Evolutionary conservation across 495 filamentous ascomycete species (phyloP).

Genomic region (Lophiostoma macrostomum): DNA sequence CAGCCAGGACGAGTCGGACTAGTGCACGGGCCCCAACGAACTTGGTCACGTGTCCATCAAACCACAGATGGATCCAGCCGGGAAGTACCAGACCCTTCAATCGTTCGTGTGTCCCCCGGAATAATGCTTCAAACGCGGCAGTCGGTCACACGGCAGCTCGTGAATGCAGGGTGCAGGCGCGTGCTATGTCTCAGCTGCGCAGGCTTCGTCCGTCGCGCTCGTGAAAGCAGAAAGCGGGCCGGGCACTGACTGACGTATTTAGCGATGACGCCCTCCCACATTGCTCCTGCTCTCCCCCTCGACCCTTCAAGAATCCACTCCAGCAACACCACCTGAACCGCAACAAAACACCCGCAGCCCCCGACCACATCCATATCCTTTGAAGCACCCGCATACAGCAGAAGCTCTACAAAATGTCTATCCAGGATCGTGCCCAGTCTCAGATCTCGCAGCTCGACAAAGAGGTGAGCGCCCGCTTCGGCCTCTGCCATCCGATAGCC

Average conservation of each 20-base stretch:
- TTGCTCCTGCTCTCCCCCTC: slow-evolving; percentile 7
- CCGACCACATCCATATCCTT: neutral
- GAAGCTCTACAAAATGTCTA: slow-evolving; percentile 57
- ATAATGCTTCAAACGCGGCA: too few species aligned
- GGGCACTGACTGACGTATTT: slow-evolving; percentile 31
- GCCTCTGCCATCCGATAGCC: neutral
- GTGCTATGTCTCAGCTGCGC: too few species aligned
- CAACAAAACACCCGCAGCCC: slow-evolving; percentile 5
- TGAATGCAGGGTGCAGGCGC: too few species aligned
- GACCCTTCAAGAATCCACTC: slow-evolving; percentile 5
- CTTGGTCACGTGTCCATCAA: too few species aligned
- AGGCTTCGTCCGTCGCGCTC: slow-evolving; percentile 9
- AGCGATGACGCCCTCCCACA: slow-evolving; percentile 23
- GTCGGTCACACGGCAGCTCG: too few species aligned
- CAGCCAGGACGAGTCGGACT: too few species aligned
- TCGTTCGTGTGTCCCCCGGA: too few species aligned
- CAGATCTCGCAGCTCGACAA: slow-evolving; percentile 91
- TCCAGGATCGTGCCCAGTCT: slow-evolving; percentile 89
- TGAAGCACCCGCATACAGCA: neutral
- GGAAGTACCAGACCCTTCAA: too few species aligned
- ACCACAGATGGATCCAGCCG: too few species aligned
- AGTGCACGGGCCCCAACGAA: too few species aligned
- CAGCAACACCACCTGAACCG: neutral
- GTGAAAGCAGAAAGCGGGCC: too few species aligned
- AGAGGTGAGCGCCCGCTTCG: slow-evolving; percentile 63